A percentile compares a stretch with the other conserved stretches of the same genome.
These are phyloP conservation scores for Phytophthora pistaciae DNA, from an alignment of 352 stramenopile genomes.

Conservation along the genomic window DNA sequence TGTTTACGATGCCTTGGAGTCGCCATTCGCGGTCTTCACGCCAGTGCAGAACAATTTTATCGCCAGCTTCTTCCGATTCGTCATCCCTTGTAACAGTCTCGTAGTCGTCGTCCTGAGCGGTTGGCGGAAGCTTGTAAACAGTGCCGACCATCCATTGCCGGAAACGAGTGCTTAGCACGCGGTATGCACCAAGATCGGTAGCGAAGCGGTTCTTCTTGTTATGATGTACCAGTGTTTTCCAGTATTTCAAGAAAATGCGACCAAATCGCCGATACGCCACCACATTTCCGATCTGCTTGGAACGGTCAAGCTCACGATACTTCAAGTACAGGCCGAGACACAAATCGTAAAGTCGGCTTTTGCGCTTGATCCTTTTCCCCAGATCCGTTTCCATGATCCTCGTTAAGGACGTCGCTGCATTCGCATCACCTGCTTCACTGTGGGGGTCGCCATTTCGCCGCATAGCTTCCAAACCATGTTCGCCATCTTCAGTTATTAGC, in stretches of 20 bases:
- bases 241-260: slow-evolving; percentile 38
- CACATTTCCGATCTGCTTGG: slow-evolving; percentile 63
- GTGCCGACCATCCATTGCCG: slow-evolving; percentile 51
- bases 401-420: slow-evolving; percentile 32
- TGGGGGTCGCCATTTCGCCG: slow-evolving; percentile 5
- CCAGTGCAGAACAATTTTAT: slow-evolving; percentile 53
- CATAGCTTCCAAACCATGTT: not conserved
- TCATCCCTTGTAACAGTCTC: slow-evolving; percentile 15
- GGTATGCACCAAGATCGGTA: slow-evolving; percentile 58
- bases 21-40: slow-evolving; percentile 59
- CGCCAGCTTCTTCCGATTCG: slow-evolving; percentile 17
- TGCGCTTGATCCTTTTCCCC: slow-evolving; percentile 61
- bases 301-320: slow-evolving; percentile 62
- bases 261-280: slow-evolving; percentile 59
- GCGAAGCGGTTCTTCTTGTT: slow-evolving; percentile 62
- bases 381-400: slow-evolving; percentile 74
- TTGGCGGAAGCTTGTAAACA: slow-evolving; percentile 36
- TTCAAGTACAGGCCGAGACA: slow-evolving; percentile 64
- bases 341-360: slow-evolving; percentile 67
- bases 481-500: slow-evolving; percentile 9
- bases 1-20: slow-evolving; percentile 48
- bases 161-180: slow-evolving; percentile 49
- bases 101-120: slow-evolving; percentile 15
- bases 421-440: slow-evolving; percentile 14
- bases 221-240: slow-evolving; percentile 32